A percentile compares a stretch with the other conserved stretches of the same genome.
These are phyloP conservation scores for Tolypocladium endophyticum DNA, from an alignment of 2,329 filamentous ascomycete genomes.

Conservation along the genomic window DNA sequence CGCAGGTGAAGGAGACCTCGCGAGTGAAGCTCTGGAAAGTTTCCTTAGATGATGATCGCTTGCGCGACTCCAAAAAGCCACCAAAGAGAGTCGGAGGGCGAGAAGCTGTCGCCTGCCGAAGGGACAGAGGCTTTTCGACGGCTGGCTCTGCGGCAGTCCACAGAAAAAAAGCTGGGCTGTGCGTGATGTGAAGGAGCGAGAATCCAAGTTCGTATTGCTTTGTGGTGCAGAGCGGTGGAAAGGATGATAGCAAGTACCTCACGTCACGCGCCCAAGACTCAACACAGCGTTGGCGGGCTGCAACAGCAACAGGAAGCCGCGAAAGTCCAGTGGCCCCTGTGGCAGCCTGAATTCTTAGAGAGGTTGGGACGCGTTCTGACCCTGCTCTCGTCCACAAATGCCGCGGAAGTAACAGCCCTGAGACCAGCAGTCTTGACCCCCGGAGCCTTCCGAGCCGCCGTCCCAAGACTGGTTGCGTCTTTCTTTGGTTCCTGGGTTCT, in stretches of 20 bases:
- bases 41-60: background rate
- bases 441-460: background rate
- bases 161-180: background rate
- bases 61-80: constrained; percentile 1
- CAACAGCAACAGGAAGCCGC: background rate
- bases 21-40: background rate
- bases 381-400: background rate
- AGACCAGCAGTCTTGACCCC: background rate
- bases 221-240: background rate
- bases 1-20: background rate
- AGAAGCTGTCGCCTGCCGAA: background rate
- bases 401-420: background rate
- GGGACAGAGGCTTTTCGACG: background rate
- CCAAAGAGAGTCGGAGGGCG: background rate
- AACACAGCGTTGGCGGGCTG: background rate
- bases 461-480: background rate
- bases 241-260: background rate
- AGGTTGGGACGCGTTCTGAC: background rate
- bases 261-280: background rate
- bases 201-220: background rate
- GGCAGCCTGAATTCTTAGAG: background rate
- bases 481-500: background rate
- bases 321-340: background rate
- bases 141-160: background rate
- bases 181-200: background rate